Evolutionary conservation across 2,329 filamentous ascomycete genomes (phyloP).

Genomic region (Tolypocladium amazonense): DNA sequence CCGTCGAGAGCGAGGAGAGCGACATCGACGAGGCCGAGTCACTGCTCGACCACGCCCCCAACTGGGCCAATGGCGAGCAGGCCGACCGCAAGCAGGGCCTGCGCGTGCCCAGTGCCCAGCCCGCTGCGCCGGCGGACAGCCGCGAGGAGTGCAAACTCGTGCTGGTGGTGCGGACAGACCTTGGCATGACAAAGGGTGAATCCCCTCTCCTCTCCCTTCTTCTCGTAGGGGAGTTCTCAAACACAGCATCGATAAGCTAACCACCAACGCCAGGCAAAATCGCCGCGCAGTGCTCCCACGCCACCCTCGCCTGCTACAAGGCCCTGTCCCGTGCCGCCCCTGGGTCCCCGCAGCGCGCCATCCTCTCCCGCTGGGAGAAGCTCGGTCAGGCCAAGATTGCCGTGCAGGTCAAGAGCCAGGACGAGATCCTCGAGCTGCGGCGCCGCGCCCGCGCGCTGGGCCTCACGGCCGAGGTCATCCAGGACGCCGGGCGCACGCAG

Average conservation of each 20-base stretch:
- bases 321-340: constrained; percentile 50
- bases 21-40: constrained; percentile 52
- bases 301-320: constrained; percentile 98
- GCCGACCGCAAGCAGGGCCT: constrained; percentile 50
- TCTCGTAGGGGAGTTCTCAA: background rate
- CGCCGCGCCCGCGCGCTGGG: constrained; percentile 74
- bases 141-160: constrained; percentile 90
- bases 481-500: constrained; percentile 94
- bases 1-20: constrained; percentile 58
- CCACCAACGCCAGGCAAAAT: constrained; percentile 64
- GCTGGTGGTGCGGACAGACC: constrained; percentile 80
- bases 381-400: constrained; percentile 89
- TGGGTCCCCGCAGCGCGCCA: constrained; percentile 41
- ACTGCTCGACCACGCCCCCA: constrained; percentile 54
- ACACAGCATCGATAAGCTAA: background rate
- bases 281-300: constrained; percentile 87
- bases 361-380: constrained; percentile 78
- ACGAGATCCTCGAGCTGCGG: constrained; percentile 64
- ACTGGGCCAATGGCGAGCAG: constrained; percentile 52
- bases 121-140: constrained; percentile 23
- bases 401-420: constrained; percentile 76
- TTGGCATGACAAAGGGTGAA: constrained; percentile 95
- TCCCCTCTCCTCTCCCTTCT: too few species aligned
- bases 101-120: constrained; percentile 13
- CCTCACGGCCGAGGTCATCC: constrained; percentile 79